Conservation (phyloP, 345 rosid species). For the Murraya koenigii region DNA sequence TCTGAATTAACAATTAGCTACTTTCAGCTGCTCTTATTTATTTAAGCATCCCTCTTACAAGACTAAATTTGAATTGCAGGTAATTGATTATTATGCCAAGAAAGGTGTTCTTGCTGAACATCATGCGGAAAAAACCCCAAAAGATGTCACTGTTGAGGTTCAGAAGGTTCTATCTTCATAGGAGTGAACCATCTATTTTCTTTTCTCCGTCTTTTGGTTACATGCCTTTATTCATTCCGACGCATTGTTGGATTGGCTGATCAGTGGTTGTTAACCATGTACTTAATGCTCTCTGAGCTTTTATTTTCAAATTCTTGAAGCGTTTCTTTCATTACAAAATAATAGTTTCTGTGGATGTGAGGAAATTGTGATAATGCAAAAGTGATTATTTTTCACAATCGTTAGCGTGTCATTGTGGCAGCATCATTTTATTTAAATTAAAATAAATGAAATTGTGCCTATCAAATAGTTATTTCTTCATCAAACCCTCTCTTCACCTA, state of each 20-base stretch:
- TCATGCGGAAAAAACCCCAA: slow-evolving; percentile 69
- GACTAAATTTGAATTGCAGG: slow-evolving; percentile 35
- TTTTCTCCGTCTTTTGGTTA: not conserved
- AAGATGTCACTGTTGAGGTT: slow-evolving; percentile 80
- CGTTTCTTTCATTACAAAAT: not conserved
- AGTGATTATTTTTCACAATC: not conserved
- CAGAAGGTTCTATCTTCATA: slow-evolving; percentile 58
- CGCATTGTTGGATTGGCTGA: slow-evolving; percentile 23
- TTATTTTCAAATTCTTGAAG: slow-evolving; percentile 1
- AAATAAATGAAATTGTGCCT: not conserved
- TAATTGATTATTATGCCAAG: slow-evolving; percentile 65
- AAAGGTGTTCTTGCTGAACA: slow-evolving; percentile 64
- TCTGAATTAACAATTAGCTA: not conserved
- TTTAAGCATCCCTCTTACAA: not conserved
- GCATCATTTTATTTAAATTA: not conserved
- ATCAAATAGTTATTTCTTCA: not conserved
- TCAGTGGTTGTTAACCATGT: not conserved
- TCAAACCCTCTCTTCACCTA: not conserved
- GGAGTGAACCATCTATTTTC: not conserved
- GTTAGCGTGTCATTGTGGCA: not conserved
- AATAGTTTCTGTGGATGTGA: not conserved
- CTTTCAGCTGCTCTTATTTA: not conserved
- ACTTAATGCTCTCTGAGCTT: slow-evolving; percentile 1
- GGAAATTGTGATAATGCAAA: not conserved
- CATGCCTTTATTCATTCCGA: slow-evolving; percentile 12